Base-by-base conservation (phyloP, 106 monocot genomes). In the Posidonia australis region DNA sequence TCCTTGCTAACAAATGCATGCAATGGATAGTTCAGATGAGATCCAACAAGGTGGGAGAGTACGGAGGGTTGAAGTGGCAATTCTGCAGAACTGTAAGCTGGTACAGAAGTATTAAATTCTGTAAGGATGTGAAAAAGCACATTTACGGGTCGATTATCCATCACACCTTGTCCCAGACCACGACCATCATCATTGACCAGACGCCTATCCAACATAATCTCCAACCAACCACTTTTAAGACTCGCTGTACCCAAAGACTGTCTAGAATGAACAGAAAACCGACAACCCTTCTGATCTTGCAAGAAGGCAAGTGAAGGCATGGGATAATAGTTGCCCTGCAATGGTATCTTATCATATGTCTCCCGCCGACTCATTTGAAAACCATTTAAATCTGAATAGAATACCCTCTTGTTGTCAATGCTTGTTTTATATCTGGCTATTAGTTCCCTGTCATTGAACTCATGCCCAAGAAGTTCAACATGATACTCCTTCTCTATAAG, bases 401-500 rank as follows among this genome's bases (percentile, higher is more conserved):
- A 96, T 18, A 90, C 66, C 65, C 77, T 69, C 27, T 75, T 66
- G 64, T 84, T 96, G 54, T 96, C 77, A 46, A 90, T 74, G 74
- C 84, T 74, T 44, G 96, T 96, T 60, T 90, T 96, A 66, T 80
- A 96, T 78, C 90, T 73, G 27, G 75, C 77, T 46, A 96, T 90
- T 54, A 96, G 65, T 77, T 96, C 96, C 65, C 58, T 80, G 70
- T 96, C 84, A 65, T 87, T 87, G 70, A 84, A 96, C 16, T 82
- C 80, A 59, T 81, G 61, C 14, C 82, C 77, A 44, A 80, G 48
- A 64, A 90, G 56, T 48, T 96, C 96, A 53, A 90, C 87, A 79
- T 90, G 96, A 69, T 96, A 96, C 66, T 96, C 96, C 68, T 96
- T 96, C 66, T 96, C 96, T 29, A 96, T 81, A 23, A 84, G 57